Conservation (phyloP, 2,329 filamentous ascomycete species). For the Neoscytalidium dimidiatum region DNA sequence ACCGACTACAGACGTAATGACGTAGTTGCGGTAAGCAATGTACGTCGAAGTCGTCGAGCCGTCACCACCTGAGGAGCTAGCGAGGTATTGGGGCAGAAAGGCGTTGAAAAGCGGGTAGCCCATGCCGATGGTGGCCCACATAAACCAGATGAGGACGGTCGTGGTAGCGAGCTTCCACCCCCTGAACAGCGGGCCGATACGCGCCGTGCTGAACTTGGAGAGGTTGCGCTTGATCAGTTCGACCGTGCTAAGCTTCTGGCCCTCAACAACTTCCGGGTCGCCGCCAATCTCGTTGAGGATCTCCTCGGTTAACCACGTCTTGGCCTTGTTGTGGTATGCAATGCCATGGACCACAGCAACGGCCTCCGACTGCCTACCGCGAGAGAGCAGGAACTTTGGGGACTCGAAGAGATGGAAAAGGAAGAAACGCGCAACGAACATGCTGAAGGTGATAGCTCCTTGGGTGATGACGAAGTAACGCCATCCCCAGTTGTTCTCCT, state of each 20-base stretch:
- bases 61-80: conserved; percentile 48
- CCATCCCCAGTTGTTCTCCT: conserved; percentile 69
- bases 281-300: conserved; percentile 59
- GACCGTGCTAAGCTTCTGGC: conserved; percentile 40
- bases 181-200: conserved; percentile 64
- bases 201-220: conserved; percentile 66
- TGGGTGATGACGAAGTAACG: conserved; percentile 71
- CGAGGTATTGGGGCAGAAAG: conserved; percentile 85
- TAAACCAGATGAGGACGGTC: conserved; percentile 68
- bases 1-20: conserved; percentile 75
- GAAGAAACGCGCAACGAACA: conserved; percentile 79
- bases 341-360: conserved; percentile 79
- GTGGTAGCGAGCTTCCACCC: conserved; percentile 50
- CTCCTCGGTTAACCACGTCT: conserved; percentile 65
- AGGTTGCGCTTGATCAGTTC: conserved; percentile 63
- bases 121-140: conserved; percentile 82
- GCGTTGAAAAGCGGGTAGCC: conserved; percentile 87
- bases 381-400: conserved; percentile 77
- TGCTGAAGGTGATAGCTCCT: conserved; percentile 70
- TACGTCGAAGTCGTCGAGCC: conserved; percentile 27
- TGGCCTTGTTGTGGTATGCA: conserved; percentile 65
- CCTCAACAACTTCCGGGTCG: conserved; percentile 44
- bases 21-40: conserved; percentile 74
- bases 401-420: conserved; percentile 82
- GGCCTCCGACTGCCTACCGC: conserved; percentile 75